These are phyloP conservation scores for Xylariaceae sp. DNA, from an alignment of 2,329 filamentous ascomycete species.

Conservation along the genomic window DNA sequence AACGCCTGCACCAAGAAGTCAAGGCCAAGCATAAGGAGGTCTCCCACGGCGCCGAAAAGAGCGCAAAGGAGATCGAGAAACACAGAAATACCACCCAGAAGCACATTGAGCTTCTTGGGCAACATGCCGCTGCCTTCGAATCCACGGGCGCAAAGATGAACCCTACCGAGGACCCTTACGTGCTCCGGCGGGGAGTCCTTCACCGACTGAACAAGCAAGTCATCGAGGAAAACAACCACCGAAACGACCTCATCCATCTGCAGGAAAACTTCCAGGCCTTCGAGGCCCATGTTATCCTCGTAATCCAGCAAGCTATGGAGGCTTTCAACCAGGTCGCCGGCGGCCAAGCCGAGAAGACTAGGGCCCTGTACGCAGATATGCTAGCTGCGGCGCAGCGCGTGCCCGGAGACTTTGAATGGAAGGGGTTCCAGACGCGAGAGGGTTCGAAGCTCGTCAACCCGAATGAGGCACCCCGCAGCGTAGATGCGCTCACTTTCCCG, in stretches of 20 bases:
- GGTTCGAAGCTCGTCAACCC: slow-evolving; percentile 69
- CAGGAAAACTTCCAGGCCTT: slow-evolving; percentile 85
- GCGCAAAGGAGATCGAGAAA: slow-evolving; percentile 87
- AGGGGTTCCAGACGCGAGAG: slow-evolving; percentile 69
- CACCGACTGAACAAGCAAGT: slow-evolving; percentile 87
- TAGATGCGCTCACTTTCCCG: slow-evolving; percentile 71
- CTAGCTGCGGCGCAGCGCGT: slow-evolving; percentile 68
- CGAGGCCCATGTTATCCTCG: slow-evolving; percentile 76
- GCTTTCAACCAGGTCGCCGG: slow-evolving; percentile 76
- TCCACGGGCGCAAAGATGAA: slow-evolving; percentile 64
- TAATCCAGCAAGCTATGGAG: slow-evolving; percentile 73
- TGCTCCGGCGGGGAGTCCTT: slow-evolving; percentile 72
- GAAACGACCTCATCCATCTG: slow-evolving; percentile 83
- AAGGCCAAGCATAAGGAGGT: slow-evolving; percentile 95
- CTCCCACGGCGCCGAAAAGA: slow-evolving; percentile 69
- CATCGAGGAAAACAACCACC: slow-evolving; percentile 90
- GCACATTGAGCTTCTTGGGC: slow-evolving; percentile 88
- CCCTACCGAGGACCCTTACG: slow-evolving; percentile 76
- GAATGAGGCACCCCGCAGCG: slow-evolving; percentile 61
- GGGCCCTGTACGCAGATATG: slow-evolving; percentile 78
- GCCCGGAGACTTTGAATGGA: slow-evolving; percentile 85
- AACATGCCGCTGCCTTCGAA: slow-evolving; percentile 75
- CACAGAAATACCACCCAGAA: slow-evolving; percentile 81
- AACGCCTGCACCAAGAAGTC: slow-evolving; percentile 89
- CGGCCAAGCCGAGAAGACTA: slow-evolving; percentile 73